phyloP scores from a whole-genome alignment of 352 stramenopile genomes.

The Globisporangium acanthophoron region DNA sequence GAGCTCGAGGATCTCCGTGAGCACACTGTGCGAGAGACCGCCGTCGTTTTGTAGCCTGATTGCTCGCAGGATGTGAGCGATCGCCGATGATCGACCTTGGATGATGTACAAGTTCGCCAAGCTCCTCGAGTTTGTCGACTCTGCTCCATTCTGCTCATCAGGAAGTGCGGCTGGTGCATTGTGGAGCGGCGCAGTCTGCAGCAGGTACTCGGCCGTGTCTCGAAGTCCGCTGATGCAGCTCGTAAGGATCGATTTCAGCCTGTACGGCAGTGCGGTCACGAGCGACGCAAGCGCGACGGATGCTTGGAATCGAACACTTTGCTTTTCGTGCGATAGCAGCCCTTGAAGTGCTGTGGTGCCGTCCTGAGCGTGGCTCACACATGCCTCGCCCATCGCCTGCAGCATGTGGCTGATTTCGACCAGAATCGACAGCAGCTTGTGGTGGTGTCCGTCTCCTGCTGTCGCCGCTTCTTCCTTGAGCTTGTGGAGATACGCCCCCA shows the following conservation, averaged over 20 bases:
- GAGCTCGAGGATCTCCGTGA: conserved; percentile 59
- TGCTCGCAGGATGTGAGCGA: conserved; percentile 58
- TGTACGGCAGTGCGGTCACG: conserved; percentile 62
- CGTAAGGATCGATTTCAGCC: conserved; percentile 40
- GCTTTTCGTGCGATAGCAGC: conserved; percentile 60
- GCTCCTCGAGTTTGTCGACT: conserved; percentile 31
- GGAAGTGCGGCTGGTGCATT: not conserved
- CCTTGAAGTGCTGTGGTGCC: conserved; percentile 31
- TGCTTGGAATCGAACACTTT: conserved; percentile 69
- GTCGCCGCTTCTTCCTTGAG: conserved; percentile 34
- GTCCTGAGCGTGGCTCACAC: conserved; percentile 36
- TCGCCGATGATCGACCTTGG: conserved; percentile 61
- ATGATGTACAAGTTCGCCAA: conserved; percentile 72
- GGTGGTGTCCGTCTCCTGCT: conserved; percentile 37
- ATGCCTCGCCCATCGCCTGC: conserved; percentile 61
- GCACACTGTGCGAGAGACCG: conserved; percentile 45
- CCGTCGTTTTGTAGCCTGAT: conserved; percentile 34
- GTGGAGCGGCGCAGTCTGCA: conserved; percentile 19
- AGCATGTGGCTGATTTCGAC: conserved; percentile 66
- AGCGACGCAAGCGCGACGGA: conserved; percentile 57
- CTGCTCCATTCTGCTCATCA: not conserved
- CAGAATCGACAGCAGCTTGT: conserved; percentile 57
- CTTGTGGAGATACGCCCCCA: conserved; percentile 55
- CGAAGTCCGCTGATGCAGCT: conserved; percentile 36
- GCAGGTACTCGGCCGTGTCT: conserved; percentile 27